Evolutionary conservation across 2,329 filamentous ascomycete species (phyloP), one percentile per base, ranked within the genome.

Genomic region (Helotiales sp.): DNA sequence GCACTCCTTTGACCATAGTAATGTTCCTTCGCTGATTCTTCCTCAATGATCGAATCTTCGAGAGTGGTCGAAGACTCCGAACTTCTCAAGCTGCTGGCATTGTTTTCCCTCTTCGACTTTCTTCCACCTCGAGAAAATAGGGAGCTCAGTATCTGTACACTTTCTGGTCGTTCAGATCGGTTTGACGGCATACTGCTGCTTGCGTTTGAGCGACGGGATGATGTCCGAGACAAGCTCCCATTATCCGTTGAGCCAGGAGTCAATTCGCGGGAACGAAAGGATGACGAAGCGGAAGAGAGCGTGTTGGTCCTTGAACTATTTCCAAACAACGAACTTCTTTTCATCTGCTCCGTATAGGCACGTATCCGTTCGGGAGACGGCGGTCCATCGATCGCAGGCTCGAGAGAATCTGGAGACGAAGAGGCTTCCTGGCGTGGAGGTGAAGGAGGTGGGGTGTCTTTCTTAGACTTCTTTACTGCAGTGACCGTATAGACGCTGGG

Each of bases 331-430:
- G 82, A 81, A 24, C 77, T 76, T 67, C 78, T 76, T 70, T 79
- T 84, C 77, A 84, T 79, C 71, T 85, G 81, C 69, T 81, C 80
- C 69, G 76, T 84, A 52, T 85, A 75, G 57, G 81, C 81, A 63
- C 83, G 80, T 64, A 85, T 78, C 60, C 78, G 78, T 66, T 83
- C 80, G 27, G 84, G 82, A 31, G 84, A 87, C 0, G 84, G 83
- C 38, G 84, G 83, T 17, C 81, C 81, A 64, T 87, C 82, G 55
- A 86, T 72, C 60, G 84, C 79, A 49, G 84, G 82, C 58, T 80
- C 82, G 57, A 87, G 71, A 54, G 82, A 74, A 57, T 81, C 78
- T 58, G 73, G 40, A 30, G 63, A 63, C 31, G 63, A 57, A 36
- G 34, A 42, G 10, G 47, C 2, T 51, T 63, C 61, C 27, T 40